Evolutionary conservation across 2,329 filamentous ascomycete genomes (phyloP).

Genomic region (Pseudogymnoascus sp.): DNA sequence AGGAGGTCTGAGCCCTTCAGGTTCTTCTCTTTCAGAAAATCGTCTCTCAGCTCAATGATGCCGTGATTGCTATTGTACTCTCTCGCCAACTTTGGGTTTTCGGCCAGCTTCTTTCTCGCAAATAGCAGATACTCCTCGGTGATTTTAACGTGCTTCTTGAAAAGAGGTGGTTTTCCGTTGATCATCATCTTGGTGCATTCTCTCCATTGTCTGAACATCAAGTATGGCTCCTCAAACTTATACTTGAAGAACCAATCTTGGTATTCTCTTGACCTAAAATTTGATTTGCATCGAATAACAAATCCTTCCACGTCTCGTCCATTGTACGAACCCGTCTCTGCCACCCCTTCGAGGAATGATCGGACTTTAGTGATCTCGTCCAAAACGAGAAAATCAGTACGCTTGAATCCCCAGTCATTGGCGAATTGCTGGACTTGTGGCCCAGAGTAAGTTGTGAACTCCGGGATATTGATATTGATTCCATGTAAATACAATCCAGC

Average conservation of each 20-base stretch:
- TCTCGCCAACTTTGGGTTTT: constrained; percentile 60
- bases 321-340: constrained; percentile 81
- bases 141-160: constrained; percentile 81
- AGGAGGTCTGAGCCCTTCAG: constrained; percentile 87
- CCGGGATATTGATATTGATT: constrained; percentile 89
- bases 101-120: constrained; percentile 65
- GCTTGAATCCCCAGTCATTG: constrained; percentile 86
- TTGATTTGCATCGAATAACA: constrained; percentile 77
- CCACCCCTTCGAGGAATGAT: constrained; percentile 73
- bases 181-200: constrained; percentile 94
- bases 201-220: constrained; percentile 98
- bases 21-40: constrained; percentile 77
- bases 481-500: constrained; percentile 94
- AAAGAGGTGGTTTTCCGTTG: constrained; percentile 62
- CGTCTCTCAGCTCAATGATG: constrained; percentile 84
- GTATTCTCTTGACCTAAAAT: constrained; percentile 49
- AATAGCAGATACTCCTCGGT: constrained; percentile 87
- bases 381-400: constrained; percentile 73
- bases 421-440: constrained; percentile 83
- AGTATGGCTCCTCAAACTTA: constrained; percentile 97
- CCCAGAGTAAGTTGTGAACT: constrained; percentile 82
- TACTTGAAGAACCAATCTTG: constrained; percentile 99
- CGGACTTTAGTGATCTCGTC: constrained; percentile 69
- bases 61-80: constrained; percentile 84
- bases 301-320: constrained; percentile 95